These are phyloP conservation scores for Erodium texanum DNA, from an alignment of 441 rosid genomes.

Conservation along the genomic window DNA sequence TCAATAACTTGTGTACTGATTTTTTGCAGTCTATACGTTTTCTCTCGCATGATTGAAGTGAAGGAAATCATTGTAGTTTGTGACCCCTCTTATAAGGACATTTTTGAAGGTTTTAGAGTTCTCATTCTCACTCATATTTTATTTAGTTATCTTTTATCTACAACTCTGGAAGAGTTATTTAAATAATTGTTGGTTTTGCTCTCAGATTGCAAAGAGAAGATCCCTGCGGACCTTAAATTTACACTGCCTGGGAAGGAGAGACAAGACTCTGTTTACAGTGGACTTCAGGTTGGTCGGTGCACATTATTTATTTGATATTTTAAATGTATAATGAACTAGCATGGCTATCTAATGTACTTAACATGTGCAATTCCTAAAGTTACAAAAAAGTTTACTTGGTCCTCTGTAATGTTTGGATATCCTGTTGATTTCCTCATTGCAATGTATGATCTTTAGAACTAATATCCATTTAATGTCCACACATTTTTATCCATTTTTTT, in stretches of 20 bases:
- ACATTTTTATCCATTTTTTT: too few species aligned
- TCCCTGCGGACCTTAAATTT: constrained; percentile 56
- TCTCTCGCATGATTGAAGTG: constrained; percentile 63
- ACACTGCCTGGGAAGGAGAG: constrained; percentile 91
- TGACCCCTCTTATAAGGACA: constrained; percentile 77
- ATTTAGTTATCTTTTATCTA: neutral
- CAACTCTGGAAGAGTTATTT: neutral
- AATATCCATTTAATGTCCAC: neutral
- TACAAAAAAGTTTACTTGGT: neutral
- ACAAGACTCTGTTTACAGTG: constrained; percentile 83
- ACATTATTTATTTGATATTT: constrained; percentile 1
- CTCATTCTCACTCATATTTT: constrained; percentile 14
- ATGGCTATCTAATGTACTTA: neutral
- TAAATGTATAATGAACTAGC: neutral
- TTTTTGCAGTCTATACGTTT: constrained; percentile 57
- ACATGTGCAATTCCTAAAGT: neutral
- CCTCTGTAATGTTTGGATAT: neutral
- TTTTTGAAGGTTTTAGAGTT: constrained; percentile 58
- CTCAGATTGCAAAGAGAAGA: constrained; percentile 46
- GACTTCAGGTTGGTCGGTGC: constrained; percentile 58
- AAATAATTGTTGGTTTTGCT: constrained; percentile 13
- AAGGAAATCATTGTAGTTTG: constrained; percentile 89
- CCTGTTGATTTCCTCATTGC: neutral
- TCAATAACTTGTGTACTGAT: constrained; percentile 8
- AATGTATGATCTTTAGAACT: neutral